Evolutionary conservation across 768 basidiomycete species (phyloP).

Genomic region (Crepidotus variabilis): DNA sequence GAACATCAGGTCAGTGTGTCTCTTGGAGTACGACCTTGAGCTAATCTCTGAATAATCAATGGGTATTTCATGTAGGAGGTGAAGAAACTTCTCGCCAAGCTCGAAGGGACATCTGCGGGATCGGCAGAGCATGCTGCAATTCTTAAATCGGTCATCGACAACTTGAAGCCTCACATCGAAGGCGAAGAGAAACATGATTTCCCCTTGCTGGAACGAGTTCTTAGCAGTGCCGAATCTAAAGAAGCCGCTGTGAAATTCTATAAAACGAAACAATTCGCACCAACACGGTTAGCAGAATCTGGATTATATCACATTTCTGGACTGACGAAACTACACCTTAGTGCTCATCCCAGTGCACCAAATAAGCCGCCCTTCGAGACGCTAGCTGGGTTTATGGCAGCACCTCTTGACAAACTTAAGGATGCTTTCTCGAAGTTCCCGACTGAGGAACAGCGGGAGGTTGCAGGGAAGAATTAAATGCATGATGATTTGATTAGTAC

Average conservation of each 20-base stretch:
- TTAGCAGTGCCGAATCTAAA: neutral
- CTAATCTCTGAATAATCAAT: too few species aligned
- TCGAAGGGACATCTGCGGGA: neutral
- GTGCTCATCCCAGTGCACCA: conserved; percentile 48
- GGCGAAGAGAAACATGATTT: neutral
- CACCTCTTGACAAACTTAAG: conserved; percentile 57
- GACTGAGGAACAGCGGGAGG: conserved; percentile 46
- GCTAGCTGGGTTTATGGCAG: conserved; percentile 45
- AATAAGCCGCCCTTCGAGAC: conserved; percentile 63
- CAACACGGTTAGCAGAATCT: conserved; percentile 18
- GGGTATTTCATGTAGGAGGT: too few species aligned
- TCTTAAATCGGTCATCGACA: neutral
- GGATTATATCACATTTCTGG: too few species aligned
- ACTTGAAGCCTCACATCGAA: neutral
- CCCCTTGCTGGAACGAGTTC: neutral
- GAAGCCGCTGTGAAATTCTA: neutral
- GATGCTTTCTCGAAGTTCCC: conserved; percentile 56
- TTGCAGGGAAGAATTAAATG: neutral
- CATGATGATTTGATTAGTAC: too few species aligned
- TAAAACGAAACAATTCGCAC: conserved; percentile 3
- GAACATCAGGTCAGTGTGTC: conserved; percentile 50
- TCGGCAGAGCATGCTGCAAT: neutral
- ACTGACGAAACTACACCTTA: conserved; percentile 11
- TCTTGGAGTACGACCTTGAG: too few species aligned
- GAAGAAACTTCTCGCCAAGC: neutral